Base-by-base conservation (phyloP, 139 green algal species). In the Limnomonas spitsbergensis region DNA sequence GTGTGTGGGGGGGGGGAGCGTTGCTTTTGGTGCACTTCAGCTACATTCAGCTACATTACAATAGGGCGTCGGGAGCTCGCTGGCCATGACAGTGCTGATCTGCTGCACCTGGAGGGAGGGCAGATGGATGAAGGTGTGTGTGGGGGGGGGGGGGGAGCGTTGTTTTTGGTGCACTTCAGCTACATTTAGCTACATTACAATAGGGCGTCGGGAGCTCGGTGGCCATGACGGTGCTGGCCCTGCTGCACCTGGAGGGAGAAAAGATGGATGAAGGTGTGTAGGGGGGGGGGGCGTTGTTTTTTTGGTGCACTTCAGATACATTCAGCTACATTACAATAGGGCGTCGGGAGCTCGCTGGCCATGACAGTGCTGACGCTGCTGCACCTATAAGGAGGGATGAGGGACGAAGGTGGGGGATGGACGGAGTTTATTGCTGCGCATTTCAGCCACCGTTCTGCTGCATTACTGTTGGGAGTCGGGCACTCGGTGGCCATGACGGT, bases 231-330 rank as follows among this genome's bases (percentile, higher is more conserved):
- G 56, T 70, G 56, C 56, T 70, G 56, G 24, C 56, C 14, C 4
- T 70, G 29, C 56, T 70, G 29, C 29, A 70, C 56, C 6, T 70
- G 29, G 56, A 34, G 9, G n/a, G 29, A 70, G 56, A 20, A 7
- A 70, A 36, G n/a, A 70, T 70, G 56, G 56, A 70, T 24, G 56
- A 70, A 70, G 56, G 6, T 70, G 9, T 70, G 9, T 24, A 34
- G 29, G 24, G 4, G 29, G 56, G 56, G 56, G 29, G 27, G 29
- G 56, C 9, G 56, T 70, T 7, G 9, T 37, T 7, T 4, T 24
- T 6, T 6, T 27, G 42, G 42, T 6, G 6, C 42, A 9, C 7
- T 6, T 6, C 7, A 54, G 42, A 6, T 6, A 9, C 42, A 54
- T 54, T 54, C 9, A 6, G 42, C 9, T 6, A 54, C 42, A 54